Conservation (phyloP, 768 basidiomycete genomes). For the Leccinellum luteum region DNA sequence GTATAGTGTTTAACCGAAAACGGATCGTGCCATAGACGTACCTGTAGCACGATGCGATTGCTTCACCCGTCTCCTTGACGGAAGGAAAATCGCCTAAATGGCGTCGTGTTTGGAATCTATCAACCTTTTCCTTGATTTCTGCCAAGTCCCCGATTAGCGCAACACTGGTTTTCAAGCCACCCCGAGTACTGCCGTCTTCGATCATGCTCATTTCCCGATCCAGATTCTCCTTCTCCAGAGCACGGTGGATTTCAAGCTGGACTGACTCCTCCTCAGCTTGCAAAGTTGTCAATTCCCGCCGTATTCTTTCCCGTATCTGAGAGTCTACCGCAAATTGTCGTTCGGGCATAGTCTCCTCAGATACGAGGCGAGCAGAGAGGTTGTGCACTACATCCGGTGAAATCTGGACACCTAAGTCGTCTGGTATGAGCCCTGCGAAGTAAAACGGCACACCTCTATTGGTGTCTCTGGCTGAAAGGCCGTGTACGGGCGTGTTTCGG, state of each 20-base stretch:
- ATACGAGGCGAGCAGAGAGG: conserved; percentile 62
- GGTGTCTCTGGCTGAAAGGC: conserved; percentile 54
- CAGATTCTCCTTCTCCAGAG: conserved; percentile 85
- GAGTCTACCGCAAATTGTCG: conserved; percentile 74
- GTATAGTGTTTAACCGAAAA: background rate
- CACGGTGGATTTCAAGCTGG: conserved; percentile 67
- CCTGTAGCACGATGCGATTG: conserved; percentile 76
- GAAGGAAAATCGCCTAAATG: conserved; percentile 53
- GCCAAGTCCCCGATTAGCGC: conserved; percentile 72
- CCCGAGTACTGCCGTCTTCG: conserved; percentile 40
- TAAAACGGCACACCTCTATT: conserved; percentile 43
- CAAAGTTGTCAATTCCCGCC: conserved; percentile 62
- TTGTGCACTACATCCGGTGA: conserved; percentile 81
- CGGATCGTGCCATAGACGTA: conserved; percentile 24
- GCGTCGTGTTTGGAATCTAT: conserved; percentile 59
- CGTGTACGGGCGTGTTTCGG: conserved; percentile 52
- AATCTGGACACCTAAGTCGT: conserved; percentile 49
- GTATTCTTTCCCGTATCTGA: conserved; percentile 70
- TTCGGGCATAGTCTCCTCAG: conserved; percentile 58
- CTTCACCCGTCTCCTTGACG: conserved; percentile 55
- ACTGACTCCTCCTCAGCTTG: conserved; percentile 69
- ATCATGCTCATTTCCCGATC: conserved; percentile 65
- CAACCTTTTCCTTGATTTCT: conserved; percentile 69
- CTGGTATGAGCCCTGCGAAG: background rate
- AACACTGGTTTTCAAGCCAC: conserved; percentile 54